Evolutionary conservation across 371 early-diverging fungal genomes (phyloP), one percentile per base, ranked within the genome.

Genomic region (Mucor plumbeus): DNA sequence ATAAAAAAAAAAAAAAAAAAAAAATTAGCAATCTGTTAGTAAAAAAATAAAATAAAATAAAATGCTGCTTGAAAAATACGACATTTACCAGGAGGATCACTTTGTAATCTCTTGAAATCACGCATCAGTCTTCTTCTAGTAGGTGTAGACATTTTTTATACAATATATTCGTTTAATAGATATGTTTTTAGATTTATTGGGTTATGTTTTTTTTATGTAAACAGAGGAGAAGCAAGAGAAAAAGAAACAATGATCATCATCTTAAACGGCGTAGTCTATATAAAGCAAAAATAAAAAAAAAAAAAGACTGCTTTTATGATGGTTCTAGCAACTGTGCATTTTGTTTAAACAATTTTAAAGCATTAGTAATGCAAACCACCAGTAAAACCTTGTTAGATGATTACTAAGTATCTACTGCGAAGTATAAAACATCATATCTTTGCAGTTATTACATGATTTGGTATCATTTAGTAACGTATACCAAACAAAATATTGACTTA

Each of bases 31-130:
- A 26, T 26, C 26, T 26, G 26, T 26, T 26, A 26, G 26, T 26
- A 26, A 26, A 26, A 26, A 3, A 26, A 26, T 1, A 26, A 26
- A 26, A 26, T 1, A 3, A 26, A 26, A 26, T 26, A 26, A 26
- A n/a, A 17, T 26, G 26, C 7, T 14, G 43, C 43, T 43, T 43
- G 14, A 40, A 4, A 39, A 11, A 10, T n/a, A 43, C 26, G 19
- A 50, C 50, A 26, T 50, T 50, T 80, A 71, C 91, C 95, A 55
- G 98, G 96, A 26, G 98, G 94, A 81, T 99, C 99, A 57, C 90
- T 93, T 76, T 95, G 94, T 36, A 99, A 85, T 63, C 97, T 85
- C 76, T 97, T 99, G 70, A 99, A 98, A 83, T 99, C 99, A 69
- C 93, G 88, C 94, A 94, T 94, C 39, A 94, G 80, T 63, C 95